phyloP scores from a whole-genome alignment of 202 grass and related monocot genomes.

The Cymbopogon flexuosus region DNA sequence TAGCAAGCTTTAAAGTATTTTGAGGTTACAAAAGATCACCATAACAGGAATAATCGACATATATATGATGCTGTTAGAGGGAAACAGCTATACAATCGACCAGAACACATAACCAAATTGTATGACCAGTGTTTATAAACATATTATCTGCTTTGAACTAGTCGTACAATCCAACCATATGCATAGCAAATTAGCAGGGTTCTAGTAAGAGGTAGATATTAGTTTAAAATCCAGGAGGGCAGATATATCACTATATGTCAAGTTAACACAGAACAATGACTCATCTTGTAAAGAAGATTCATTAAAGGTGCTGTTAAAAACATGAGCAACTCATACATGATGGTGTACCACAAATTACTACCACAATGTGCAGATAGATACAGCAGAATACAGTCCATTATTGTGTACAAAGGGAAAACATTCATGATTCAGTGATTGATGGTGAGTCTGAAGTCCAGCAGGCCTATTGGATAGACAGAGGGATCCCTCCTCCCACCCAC shows the following conservation, averaged over 20 bases:
- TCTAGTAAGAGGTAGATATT: background rate
- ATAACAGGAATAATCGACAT: background rate
- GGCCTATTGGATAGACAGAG: too few relatives aligned
- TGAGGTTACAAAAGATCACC: background rate
- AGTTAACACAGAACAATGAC: background rate
- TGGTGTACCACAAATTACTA: too few relatives aligned
- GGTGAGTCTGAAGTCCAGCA: too few relatives aligned
- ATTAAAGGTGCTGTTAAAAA: background rate
- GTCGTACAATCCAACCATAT: background rate
- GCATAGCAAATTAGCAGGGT: background rate
- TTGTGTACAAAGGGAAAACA: too few relatives aligned
- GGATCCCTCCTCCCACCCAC: too few relatives aligned
- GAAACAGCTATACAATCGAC: background rate
- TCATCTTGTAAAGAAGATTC: slow-evolving; percentile 22
- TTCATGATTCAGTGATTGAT: too few relatives aligned
- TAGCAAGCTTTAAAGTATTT: background rate
- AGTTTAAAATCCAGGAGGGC: background rate
- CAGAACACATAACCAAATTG: background rate
- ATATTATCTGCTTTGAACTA: background rate
- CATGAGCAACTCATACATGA: background rate
- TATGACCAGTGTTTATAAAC: background rate
- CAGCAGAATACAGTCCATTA: too few relatives aligned
- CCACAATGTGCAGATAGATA: too few relatives aligned
- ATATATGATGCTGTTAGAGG: background rate
- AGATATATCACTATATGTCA: background rate